These are phyloP conservation scores for Syncephalastrum racemosum DNA, from an alignment of 371 early-diverging fungal genomes.

Conservation along the genomic window DNA sequence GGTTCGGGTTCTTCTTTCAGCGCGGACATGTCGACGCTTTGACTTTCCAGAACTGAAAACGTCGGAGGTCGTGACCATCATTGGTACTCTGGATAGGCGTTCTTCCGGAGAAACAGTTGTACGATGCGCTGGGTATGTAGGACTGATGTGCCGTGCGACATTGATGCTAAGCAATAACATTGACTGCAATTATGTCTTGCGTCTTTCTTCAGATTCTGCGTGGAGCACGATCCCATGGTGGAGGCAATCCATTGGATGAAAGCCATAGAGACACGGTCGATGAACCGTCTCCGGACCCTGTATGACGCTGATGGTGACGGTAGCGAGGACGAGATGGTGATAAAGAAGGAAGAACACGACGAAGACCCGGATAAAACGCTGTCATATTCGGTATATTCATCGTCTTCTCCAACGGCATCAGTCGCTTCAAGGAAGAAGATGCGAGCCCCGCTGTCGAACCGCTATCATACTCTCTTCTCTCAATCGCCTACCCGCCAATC, in stretches of 20 bases:
- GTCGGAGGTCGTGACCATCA: conserved; percentile 13
- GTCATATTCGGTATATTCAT: no score
- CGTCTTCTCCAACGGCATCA: no score
- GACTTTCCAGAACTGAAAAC: conserved; percentile 6
- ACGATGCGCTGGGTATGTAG: conserved; percentile 14
- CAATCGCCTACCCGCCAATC: no score
- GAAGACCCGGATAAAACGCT: no score
- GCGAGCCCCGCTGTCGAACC: no score
- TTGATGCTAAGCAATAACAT: conserved; percentile 1
- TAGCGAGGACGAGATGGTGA: no score
- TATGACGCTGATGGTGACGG: no score
- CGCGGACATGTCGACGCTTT: conserved; percentile 9
- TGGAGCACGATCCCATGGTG: conserved; percentile 13
- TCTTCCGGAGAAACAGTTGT: neutral
- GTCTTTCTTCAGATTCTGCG: conserved; percentile 12
- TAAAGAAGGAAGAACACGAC: no score
- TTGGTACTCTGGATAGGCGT: conserved; percentile 7
- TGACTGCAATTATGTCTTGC: neutral
- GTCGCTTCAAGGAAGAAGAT: no score
- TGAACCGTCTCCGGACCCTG: neutral
- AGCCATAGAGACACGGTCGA: conserved; percentile 8
- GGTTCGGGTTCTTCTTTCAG: conserved; percentile 14
- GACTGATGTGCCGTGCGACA: neutral
- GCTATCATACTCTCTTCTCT: no score
- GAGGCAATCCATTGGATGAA: conserved; percentile 16